phyloP scores from a whole-genome alignment of 2,329 filamentous ascomycete species.

The Leptosphaerulina australis region DNA sequence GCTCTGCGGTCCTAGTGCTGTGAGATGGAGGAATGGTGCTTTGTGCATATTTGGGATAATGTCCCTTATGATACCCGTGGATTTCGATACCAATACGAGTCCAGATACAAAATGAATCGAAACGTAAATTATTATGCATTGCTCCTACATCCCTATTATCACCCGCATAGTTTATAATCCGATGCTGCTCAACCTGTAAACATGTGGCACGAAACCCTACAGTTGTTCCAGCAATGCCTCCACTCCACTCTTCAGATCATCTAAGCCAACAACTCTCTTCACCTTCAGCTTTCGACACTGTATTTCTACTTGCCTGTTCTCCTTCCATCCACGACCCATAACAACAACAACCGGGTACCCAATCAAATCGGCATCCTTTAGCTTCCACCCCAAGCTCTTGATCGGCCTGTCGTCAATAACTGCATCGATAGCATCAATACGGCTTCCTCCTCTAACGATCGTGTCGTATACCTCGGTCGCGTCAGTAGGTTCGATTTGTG shows the following conservation, averaged over 20 bases:
- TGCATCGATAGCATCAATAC: constrained; percentile 26
- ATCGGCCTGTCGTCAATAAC: constrained; percentile 53
- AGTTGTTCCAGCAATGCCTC: constrained; percentile 27
- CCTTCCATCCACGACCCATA: constrained; percentile 61
- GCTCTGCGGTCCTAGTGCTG: constrained; percentile 10
- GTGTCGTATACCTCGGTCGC: constrained; percentile 68
- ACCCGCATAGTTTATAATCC: no score
- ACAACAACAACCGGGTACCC: constrained; percentile 87
- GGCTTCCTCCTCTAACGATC: constrained; percentile 45
- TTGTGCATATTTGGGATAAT: constrained; percentile 30
- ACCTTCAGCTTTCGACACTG: constrained; percentile 74
- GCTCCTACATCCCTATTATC: no score
- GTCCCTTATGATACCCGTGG: constrained; percentile 34
- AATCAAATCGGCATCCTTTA: constrained; percentile 86
- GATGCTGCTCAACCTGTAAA: no score
- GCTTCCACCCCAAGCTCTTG: constrained; percentile 77
- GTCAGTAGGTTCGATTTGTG: constrained; percentile 53
- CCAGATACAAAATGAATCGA: constrained; percentile 29
- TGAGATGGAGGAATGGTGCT: constrained; percentile 12
- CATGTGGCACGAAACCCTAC: no score
- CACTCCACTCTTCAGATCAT: constrained; percentile 55
- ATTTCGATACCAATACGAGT: constrained; percentile 21
- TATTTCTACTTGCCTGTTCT: constrained; percentile 66
- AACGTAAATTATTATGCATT: constrained; percentile 21
- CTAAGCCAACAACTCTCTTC: constrained; percentile 63